Base-by-base conservation (phyloP, 441 rosid genomes). In the Syzygium malaccense region DNA sequence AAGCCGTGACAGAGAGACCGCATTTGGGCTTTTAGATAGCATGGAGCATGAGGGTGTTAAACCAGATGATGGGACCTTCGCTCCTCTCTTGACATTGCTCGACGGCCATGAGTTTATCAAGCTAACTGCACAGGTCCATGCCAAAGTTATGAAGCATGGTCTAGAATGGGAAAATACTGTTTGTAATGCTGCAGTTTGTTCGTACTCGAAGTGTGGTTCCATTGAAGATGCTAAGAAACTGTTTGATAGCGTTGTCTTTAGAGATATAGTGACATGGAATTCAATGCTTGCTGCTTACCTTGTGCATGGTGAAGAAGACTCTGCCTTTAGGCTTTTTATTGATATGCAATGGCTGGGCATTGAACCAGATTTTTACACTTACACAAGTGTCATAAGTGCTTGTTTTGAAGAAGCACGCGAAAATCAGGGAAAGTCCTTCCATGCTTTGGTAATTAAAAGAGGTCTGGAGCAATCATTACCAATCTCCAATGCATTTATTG, bases 1-100 rank as follows among this genome's bases (percentile, higher is more conserved):
- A 51, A 85, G 89, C 26, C 55, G 93, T 10, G 95, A 95, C 90
- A 89, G 90, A 37, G 90, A 90, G 57, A 90, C 86, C 37, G 93
- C 92, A 4, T 96, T 95, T 91, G 91, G 94, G 93, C 91, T 95
- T 88, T 87, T 96, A 17, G 55, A 87, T 86, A 88, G 91, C 12
- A 88, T 96, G 98, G 96, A 94, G 94, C 86, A 62, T 88, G 93
- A 92, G 8, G 93, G 93, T n/a, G 88, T 91, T 49, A 88, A 18
- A 37, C 90, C 88, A 88, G 97, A 95, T 55, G 98, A 95, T 92
- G 97, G 97, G 25, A 93, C 98, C 13, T 95, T 94, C 89, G 93
- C 97, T 87, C 98, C 98, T 4, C 93, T 96, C 90, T 92, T 96
- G 86, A 93, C 96, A 37, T 91, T 96, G 91, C 97, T 96, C 88